Percentiles rank a stretch among this genome's conserved stretches.
Conservation (phyloP, 2,329 filamentous ascomycete species). For the Cylindrodendrum hubeiense region DNA sequence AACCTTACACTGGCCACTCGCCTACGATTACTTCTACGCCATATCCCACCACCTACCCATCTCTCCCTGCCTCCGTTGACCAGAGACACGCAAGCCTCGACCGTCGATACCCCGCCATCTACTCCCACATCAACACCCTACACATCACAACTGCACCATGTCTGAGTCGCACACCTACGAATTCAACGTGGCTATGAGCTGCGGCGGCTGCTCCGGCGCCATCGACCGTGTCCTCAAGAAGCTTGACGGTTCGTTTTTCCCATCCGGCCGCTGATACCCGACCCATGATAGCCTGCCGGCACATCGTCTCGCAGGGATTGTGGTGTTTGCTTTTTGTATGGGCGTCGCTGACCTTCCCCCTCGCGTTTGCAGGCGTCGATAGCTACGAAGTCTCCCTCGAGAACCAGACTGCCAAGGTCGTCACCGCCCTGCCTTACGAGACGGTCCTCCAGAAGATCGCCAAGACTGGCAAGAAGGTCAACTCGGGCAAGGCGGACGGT, state of each 20-base stretch:
- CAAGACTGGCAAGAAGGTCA: slow-evolving; percentile 96
- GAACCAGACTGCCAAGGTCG: slow-evolving; percentile 83
- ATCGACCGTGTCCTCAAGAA: slow-evolving; percentile 93
- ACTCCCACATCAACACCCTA: slow-evolving; percentile 13
- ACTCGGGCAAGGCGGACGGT: slow-evolving; percentile 79
- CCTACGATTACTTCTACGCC: not conserved
- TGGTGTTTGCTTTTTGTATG: not conserved
- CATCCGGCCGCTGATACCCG: not conserved
- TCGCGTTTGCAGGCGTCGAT: slow-evolving; percentile 76
- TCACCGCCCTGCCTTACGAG: slow-evolving; percentile 80
- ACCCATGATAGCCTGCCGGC: not conserved
- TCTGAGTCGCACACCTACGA: slow-evolving; percentile 88
- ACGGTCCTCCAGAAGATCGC: slow-evolving; percentile 88
- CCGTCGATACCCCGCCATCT: slow-evolving; percentile 36
- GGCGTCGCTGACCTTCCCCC: not conserved
- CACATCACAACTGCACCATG: slow-evolving; percentile 63
- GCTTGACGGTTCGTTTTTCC: slow-evolving; percentile 77
- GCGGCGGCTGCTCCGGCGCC: slow-evolving; percentile 95
- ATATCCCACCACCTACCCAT: slow-evolving; percentile 4
- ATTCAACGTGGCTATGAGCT: slow-evolving; percentile 95
- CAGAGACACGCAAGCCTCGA: slow-evolving; percentile 1
- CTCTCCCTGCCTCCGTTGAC: slow-evolving; percentile 2
- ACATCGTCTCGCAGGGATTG: not conserved
- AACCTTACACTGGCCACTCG: not conserved
- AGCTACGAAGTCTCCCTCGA: slow-evolving; percentile 90